These are phyloP conservation scores for Pleodorina starrii DNA, from an alignment of 139 green algal genomes.

Conservation along the genomic window DNA sequence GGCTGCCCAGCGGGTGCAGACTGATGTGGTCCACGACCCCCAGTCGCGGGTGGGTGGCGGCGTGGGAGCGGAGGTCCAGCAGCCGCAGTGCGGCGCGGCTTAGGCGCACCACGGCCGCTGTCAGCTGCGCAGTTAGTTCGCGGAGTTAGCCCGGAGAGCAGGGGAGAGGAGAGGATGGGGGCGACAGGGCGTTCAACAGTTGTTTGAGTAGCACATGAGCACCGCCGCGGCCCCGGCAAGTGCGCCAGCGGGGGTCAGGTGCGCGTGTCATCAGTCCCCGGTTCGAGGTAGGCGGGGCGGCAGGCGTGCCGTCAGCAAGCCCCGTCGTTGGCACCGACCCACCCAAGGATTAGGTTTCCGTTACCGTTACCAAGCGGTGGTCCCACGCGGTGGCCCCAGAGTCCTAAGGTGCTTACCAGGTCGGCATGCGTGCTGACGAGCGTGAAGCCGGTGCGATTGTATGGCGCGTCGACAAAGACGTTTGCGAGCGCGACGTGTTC, in stretches of 20 bases:
- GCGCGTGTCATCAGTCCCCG: too few relatives aligned
- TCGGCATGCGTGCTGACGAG: constrained; percentile 52
- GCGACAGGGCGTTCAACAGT: background rate
- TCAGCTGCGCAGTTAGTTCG: constrained; percentile 50
- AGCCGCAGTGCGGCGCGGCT: constrained; percentile 61
- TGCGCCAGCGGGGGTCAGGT: background rate
- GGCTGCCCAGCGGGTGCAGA: constrained; percentile 73
- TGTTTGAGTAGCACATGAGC: background rate
- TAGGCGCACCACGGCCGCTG: constrained; percentile 52
- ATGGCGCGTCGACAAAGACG: constrained; percentile 77
- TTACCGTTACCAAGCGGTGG: background rate
- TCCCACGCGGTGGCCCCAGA: background rate
- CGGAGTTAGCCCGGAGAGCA: background rate
- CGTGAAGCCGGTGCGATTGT: constrained; percentile 86
- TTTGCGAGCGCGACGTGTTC: constrained; percentile 55
- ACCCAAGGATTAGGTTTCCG: background rate
- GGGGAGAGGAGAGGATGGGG: background rate
- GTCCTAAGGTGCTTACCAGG: background rate
- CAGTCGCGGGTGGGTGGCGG: constrained; percentile 81
- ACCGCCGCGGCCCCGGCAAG: background rate
- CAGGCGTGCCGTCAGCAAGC: too few relatives aligned
- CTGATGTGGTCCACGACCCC: constrained; percentile 86
- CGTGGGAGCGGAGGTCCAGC: constrained; percentile 77
- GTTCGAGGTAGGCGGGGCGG: too few relatives aligned
- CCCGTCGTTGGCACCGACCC: too few relatives aligned